A percentile compares a stretch with the other conserved stretches of the same genome.
Evolutionary conservation across 2,329 filamentous ascomycete species (phyloP).

Genomic region (Colletotrichum sp.): DNA sequence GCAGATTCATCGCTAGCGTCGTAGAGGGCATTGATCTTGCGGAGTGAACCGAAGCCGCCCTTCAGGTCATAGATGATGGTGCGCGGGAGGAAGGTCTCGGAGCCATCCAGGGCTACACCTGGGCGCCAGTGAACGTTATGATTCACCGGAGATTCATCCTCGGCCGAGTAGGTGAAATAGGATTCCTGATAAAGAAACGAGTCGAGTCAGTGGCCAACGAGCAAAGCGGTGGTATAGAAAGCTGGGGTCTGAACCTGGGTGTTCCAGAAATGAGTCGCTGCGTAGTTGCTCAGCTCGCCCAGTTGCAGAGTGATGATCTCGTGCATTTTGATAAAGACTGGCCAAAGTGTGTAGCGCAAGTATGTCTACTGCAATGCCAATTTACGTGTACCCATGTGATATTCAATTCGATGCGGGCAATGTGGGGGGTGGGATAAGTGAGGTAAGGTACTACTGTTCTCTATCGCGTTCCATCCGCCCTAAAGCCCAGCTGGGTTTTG

Average conservation of each 20-base stretch:
- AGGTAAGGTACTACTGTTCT: background rate
- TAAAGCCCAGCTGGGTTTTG: background rate
- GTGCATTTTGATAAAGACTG: conserved; percentile 66
- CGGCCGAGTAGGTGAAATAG: conserved; percentile 86
- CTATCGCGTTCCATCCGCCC: background rate
- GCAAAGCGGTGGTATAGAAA: background rate
- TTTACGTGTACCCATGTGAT: background rate
- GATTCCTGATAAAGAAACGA: conserved; percentile 72
- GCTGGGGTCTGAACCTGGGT: conserved; percentile 64
- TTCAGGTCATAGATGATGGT: conserved; percentile 96
- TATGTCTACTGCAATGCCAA: background rate
- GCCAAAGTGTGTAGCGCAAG: background rate
- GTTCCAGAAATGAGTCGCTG: conserved; percentile 98
- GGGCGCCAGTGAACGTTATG: conserved; percentile 90
- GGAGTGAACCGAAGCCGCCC: conserved; percentile 86
- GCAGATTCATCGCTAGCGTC: conserved; percentile 49
- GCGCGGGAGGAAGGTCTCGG: conserved; percentile 90
- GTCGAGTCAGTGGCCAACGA: background rate
- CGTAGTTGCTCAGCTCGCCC: conserved; percentile 89
- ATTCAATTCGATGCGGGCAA: background rate
- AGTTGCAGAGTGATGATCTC: conserved; percentile 95
- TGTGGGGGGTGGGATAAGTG: background rate
- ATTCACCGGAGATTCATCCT: conserved; percentile 72
- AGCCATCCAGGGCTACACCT: conserved; percentile 81
- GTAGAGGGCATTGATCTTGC: conserved; percentile 89